phyloP scores from a whole-genome alignment of 805 yeast species.

The Candida caryicola region DNA sequence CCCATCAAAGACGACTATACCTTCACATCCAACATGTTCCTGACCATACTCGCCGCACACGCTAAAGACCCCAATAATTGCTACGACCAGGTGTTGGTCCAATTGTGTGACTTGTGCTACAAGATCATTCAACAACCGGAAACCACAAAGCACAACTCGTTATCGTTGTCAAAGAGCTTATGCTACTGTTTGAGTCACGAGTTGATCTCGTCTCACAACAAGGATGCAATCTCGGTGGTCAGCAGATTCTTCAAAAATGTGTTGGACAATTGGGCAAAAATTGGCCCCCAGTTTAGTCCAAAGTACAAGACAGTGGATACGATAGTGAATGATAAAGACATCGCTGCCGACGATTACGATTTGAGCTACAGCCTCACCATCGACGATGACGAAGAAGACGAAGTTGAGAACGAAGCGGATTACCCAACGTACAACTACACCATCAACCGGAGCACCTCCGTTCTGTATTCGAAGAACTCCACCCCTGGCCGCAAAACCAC shows the following conservation, averaged over 20 bases:
- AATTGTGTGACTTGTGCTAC: conserved; percentile 39
- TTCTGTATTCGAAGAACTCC: conserved; percentile 7
- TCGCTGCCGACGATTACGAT: conserved; percentile 29
- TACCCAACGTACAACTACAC: conserved; percentile 4
- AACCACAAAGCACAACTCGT: conserved; percentile 43
- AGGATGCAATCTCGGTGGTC: conserved; percentile 50
- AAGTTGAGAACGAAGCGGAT: conserved; percentile 10
- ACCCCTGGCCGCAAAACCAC: conserved; percentile 3
- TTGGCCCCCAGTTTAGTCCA: conserved; percentile 16
- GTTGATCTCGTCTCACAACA: conserved; percentile 32
- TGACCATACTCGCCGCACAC: conserved; percentile 29
- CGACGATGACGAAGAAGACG: conserved; percentile 20
- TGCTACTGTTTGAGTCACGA: conserved; percentile 59
- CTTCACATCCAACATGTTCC: conserved; percentile 40
- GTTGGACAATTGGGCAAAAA: conserved; percentile 47
- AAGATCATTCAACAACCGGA: conserved; percentile 34
- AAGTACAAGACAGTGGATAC: conserved; percentile 15
- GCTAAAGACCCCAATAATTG: conserved; percentile 8
- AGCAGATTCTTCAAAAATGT: conserved; percentile 53
- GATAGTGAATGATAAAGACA: conserved; percentile 14
- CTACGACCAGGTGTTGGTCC: conserved; percentile 36
- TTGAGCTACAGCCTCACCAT: conserved; percentile 31
- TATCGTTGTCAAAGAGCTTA: conserved; percentile 44
- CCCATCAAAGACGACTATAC: conserved; percentile 53
- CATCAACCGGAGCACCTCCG: conserved; percentile 15